phyloP scores from a whole-genome alignment of 2,329 filamentous ascomycete genomes.

The Emergomyces pasteurianus region DNA sequence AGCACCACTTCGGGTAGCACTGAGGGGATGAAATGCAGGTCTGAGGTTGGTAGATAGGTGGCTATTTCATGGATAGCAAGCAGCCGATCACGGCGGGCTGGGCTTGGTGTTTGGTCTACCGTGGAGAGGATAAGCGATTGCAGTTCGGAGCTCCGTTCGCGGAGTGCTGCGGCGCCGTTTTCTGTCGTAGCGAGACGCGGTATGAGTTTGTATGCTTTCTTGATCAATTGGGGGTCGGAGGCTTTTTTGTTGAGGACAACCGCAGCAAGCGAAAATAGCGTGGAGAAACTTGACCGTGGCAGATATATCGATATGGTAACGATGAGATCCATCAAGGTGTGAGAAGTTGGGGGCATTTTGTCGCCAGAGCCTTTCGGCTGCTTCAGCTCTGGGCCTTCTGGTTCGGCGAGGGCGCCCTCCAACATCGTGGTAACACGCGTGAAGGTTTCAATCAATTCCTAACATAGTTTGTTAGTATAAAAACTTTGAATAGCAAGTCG shows the following conservation, averaged over 20 bases:
- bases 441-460: conserved; percentile 80
- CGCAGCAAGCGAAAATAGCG: conserved; percentile 76
- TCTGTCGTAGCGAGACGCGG: conserved; percentile 76
- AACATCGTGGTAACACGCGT: conserved; percentile 76
- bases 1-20: conserved; percentile 91
- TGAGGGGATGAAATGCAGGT: conserved; percentile 85
- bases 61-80: conserved; percentile 71
- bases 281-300: conserved; percentile 69
- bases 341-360: conserved; percentile 79
- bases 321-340: conserved; percentile 92
- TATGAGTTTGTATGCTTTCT: conserved; percentile 98
- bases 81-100: conserved; percentile 75
- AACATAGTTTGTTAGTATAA: conserved; percentile 9
- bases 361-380: conserved; percentile 51
- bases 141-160: conserved; percentile 63
- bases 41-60: conserved; percentile 60
- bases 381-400: conserved; percentile 52
- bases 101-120: conserved; percentile 72
- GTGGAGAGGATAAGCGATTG: conserved; percentile 71
- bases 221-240: conserved; percentile 78
- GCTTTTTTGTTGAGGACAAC: conserved; percentile 60
- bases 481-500: neutral
- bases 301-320: conserved; percentile 94
- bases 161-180: conserved; percentile 61
- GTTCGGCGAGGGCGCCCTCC: conserved; percentile 53